These are phyloP conservation scores for Verticillium longisporum DNA, from an alignment of 2,329 filamentous ascomycete genomes.

Conservation along the genomic window DNA sequence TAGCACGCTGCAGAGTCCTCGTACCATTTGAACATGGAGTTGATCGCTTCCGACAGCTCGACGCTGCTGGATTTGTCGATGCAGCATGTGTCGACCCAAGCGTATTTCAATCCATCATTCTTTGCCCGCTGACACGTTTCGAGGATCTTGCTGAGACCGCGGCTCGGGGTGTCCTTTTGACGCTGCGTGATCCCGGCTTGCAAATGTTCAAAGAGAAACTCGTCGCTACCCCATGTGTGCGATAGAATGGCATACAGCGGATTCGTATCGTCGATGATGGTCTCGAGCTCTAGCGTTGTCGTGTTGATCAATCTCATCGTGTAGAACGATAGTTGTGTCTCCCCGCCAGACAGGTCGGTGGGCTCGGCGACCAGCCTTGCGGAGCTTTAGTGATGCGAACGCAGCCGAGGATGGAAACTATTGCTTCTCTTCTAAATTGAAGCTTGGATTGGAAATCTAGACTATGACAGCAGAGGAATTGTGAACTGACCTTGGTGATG, in stretches of 20 bases:
- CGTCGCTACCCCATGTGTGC: conserved; percentile 21
- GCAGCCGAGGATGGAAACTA: too few relatives aligned
- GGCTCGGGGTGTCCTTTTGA: conserved; percentile 3
- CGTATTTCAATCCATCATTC: conserved; percentile 7
- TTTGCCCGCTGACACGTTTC: conserved; percentile 9
- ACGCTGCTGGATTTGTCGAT: conserved; percentile 10
- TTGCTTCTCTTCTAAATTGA: too few relatives aligned
- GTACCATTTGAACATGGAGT: conserved; percentile 15
- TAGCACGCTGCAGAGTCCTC: conserved; percentile 10
- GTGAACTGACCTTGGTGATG: too few relatives aligned
- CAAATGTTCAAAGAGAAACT: conserved; percentile 17
- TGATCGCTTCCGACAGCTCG: conserved; percentile 12
- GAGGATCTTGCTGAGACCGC: conserved; percentile 1
- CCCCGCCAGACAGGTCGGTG: too few relatives aligned
- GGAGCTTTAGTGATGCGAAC: too few relatives aligned
- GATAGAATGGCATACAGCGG: conserved; percentile 23
- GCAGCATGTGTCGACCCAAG: conserved; percentile 11
- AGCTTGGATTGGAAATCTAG: too few relatives aligned
- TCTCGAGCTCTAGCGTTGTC: background rate
- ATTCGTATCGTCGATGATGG: conserved; percentile 9
- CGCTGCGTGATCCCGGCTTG: background rate
- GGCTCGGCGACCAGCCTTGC: background rate
- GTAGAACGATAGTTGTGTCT: background rate
- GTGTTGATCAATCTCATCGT: conserved; percentile 2
- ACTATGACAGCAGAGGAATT: too few relatives aligned